phyloP scores from a whole-genome alignment of 164 flowering plant species.

The Warburgia ugandensis region DNA sequence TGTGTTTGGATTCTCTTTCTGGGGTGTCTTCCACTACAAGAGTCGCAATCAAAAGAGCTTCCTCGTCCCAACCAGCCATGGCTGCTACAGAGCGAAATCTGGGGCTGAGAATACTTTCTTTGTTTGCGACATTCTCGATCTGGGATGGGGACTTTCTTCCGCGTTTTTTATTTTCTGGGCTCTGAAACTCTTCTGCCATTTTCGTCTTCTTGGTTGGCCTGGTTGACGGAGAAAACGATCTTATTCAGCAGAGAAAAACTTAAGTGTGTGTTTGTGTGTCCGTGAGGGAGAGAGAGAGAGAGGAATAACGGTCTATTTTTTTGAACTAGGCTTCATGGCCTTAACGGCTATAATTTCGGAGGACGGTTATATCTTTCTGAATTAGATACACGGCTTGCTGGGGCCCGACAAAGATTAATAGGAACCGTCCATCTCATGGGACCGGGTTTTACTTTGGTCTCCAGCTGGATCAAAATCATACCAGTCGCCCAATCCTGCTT shows the following conservation, averaged over 20 bases:
- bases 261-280: too few relatives aligned
- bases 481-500: too few relatives aligned
- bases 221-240: not conserved
- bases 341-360: too few relatives aligned
- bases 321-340: too few relatives aligned
- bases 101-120: constrained; percentile 49
- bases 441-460: too few relatives aligned
- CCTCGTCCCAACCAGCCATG: constrained; percentile 97
- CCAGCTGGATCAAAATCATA: too few relatives aligned
- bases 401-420: too few relatives aligned
- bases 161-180: constrained; percentile 16
- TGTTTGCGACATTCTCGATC: constrained; percentile 14
- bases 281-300: too few relatives aligned
- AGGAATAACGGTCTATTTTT: too few relatives aligned
- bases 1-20: constrained; percentile 41
- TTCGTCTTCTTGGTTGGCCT: constrained; percentile 11
- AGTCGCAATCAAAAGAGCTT: constrained; percentile 57
- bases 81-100: constrained; percentile 73
- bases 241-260: not conserved
- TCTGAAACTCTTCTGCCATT: constrained; percentile 20
- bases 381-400: too few relatives aligned
- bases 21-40: constrained; percentile 87
- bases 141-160: not conserved
- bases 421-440: too few relatives aligned
- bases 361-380: too few relatives aligned